These are phyloP conservation scores for Stentor coeruleus DNA, from an alignment of 73 alveolate species.

Conservation along the genomic window DNA sequence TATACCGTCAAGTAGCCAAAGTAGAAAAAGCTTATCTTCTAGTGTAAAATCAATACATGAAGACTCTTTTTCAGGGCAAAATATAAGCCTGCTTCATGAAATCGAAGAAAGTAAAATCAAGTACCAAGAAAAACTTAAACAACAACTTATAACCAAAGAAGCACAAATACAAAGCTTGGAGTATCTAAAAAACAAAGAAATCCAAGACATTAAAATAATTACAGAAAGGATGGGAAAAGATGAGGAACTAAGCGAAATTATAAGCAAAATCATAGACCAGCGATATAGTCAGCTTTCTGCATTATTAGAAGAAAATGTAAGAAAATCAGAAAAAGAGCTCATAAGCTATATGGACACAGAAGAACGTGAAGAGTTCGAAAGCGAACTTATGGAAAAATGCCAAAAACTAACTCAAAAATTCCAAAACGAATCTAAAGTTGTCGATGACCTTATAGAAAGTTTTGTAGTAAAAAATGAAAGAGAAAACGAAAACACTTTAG, in stretches of 20 bases:
- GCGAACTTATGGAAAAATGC: background rate
- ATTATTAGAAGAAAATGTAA: background rate
- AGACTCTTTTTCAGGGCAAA: background rate
- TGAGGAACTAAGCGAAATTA: background rate
- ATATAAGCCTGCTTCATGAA: background rate
- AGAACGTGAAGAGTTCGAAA: conserved; percentile 3
- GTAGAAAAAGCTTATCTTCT: background rate
- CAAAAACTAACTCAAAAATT: background rate
- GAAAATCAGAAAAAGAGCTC: background rate
- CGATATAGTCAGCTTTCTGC: background rate
- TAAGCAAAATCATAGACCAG: background rate
- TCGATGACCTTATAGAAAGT: too few relatives aligned
- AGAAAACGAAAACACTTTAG: background rate
- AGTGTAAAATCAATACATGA: background rate
- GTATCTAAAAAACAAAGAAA: background rate
- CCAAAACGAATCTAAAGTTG: background rate
- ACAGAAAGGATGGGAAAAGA: background rate
- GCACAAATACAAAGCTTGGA: conserved; percentile 5
- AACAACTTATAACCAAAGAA: conserved; percentile 4
- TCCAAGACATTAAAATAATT: background rate
- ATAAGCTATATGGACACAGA: background rate
- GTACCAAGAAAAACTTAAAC: conserved; percentile 2
- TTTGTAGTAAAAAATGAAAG: background rate
- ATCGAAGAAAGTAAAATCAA: background rate
- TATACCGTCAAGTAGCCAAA: background rate